A percentile compares a stretch with the other conserved stretches of the same genome.
These are phyloP conservation scores for Gamarada debralockiae DNA, from an alignment of 495 filamentous ascomycete genomes.

Conservation along the genomic window DNA sequence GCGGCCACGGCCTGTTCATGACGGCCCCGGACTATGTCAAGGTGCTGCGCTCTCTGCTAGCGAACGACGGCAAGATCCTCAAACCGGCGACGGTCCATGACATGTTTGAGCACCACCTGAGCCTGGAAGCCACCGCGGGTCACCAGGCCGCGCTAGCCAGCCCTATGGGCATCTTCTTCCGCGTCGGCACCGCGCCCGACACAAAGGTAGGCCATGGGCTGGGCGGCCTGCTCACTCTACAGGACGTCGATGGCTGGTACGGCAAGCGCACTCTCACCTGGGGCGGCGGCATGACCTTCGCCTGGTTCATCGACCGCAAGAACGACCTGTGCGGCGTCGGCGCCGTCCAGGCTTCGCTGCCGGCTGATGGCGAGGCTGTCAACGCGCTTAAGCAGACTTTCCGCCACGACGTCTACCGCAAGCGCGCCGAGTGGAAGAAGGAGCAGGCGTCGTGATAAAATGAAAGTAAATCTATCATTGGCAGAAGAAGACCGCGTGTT, in stretches of 20 bases:
- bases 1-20: slow-evolving; percentile 37
- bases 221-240: slow-evolving; percentile 28
- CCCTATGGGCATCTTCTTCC: slow-evolving; percentile 21
- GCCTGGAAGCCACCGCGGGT: slow-evolving; percentile 9
- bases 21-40: slow-evolving; percentile 10
- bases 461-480: no score
- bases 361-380: slow-evolving; percentile 27
- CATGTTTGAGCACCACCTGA: slow-evolving; percentile 41
- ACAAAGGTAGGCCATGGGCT: slow-evolving; percentile 26
- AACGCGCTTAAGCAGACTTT: slow-evolving; percentile 38
- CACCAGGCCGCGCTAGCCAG: slow-evolving; percentile 3
- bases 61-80: slow-evolving; percentile 40
- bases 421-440: slow-evolving; percentile 28
- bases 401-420: slow-evolving; percentile 38
- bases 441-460: slow-evolving; percentile 8
- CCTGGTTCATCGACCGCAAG: slow-evolving; percentile 45
- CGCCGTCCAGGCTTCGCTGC: slow-evolving; percentile 35
- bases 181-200: slow-evolving; percentile 21
- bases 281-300: slow-evolving; percentile 35
- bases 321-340: slow-evolving; percentile 41
- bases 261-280: slow-evolving; percentile 29
- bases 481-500: no score
- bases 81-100: slow-evolving; percentile 34
- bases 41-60: slow-evolving; percentile 32
- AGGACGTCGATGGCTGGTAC: slow-evolving; percentile 31